Evolutionary conservation across 345 rosid genomes (phyloP), one percentile per base, ranked within the genome.

Genomic region (Citrus hindsii): DNA sequence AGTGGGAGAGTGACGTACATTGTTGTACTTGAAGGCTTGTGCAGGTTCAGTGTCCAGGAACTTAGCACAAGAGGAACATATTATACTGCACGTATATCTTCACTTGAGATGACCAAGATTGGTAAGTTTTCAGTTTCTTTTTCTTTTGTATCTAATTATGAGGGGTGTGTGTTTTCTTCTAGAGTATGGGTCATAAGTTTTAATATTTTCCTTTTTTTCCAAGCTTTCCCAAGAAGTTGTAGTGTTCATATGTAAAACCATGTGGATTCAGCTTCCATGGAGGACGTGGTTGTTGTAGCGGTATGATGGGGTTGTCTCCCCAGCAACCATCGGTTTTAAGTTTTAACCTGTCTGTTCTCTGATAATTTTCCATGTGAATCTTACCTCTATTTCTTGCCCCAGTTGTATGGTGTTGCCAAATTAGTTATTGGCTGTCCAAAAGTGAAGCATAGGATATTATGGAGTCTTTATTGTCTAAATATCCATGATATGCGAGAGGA

Each of bases 1-100:
- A 96, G 99, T 83, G 99, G 99, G 80, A 92, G 98, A 85, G 97
- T 96, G 72, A 96, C 99, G 0, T 96, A 96, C 84, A 92, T 90
- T 75, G 99, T 96, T 74, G 97, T 96, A 66, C 99, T 96, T 60
- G 99, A 96, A 89, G 99, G 99, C 70, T 82, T 96, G 81, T 90
- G 98, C 86, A 88, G 99, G 79, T 96, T 96, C 86, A 94, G 87
- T 73, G 97, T 96, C 76, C 95, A 94, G 76, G 99, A 96, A 82
- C 93, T 92, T 81, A 93, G 93, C 75, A 94, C 92, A 74, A 88
- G 95, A 83, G 99, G 99, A 73, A 89, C 90, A 32, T 94, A 96
- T 79, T 92, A 92, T 80, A 89, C 91, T 83, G 99, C 98, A 42
- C 84, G 92, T 73, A 88, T 96, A 83, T 88, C 97, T 83, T 83